phyloP scores from a whole-genome alignment of 2,329 filamentous ascomycete species.

The Podosphaera xanthii region DNA sequence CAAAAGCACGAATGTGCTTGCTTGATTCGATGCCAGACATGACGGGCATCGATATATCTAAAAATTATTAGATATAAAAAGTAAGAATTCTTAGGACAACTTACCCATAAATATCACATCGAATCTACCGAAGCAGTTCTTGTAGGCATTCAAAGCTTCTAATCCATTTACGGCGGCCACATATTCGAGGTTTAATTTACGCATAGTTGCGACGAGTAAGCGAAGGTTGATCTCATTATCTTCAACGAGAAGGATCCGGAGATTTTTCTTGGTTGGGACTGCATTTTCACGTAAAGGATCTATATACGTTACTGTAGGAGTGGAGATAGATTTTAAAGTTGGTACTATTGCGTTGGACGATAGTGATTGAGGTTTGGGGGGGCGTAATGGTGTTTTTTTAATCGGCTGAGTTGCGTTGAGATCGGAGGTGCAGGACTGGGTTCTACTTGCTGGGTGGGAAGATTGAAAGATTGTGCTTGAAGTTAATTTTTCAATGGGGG shows the following conservation, averaged over 20 bases:
- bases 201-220: conserved; percentile 15
- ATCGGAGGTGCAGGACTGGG: too few species aligned
- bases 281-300: too few species aligned
- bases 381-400: background rate
- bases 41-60: conserved; percentile 32
- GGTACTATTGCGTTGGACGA: background rate
- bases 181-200: conserved; percentile 15
- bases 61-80: background rate
- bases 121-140: conserved; percentile 14
- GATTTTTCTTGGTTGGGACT: background rate
- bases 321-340: too few species aligned
- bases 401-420: background rate
- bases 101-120: conserved; percentile 26
- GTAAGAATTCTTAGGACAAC: background rate
- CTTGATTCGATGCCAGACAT: conserved; percentile 28
- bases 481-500: too few species aligned
- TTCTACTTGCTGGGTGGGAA: too few species aligned
- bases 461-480: too few species aligned
- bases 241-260: conserved; percentile 19
- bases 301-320: too few species aligned
- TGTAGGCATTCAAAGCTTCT: conserved; percentile 22
- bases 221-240: conserved; percentile 22
- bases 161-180: conserved; percentile 23
- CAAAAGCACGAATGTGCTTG: conserved; percentile 24
- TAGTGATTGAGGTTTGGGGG: background rate